These are phyloP conservation scores for Aspergillus mulundensis DNA, from an alignment of 495 filamentous ascomycete species.

Conservation along the genomic window DNA sequence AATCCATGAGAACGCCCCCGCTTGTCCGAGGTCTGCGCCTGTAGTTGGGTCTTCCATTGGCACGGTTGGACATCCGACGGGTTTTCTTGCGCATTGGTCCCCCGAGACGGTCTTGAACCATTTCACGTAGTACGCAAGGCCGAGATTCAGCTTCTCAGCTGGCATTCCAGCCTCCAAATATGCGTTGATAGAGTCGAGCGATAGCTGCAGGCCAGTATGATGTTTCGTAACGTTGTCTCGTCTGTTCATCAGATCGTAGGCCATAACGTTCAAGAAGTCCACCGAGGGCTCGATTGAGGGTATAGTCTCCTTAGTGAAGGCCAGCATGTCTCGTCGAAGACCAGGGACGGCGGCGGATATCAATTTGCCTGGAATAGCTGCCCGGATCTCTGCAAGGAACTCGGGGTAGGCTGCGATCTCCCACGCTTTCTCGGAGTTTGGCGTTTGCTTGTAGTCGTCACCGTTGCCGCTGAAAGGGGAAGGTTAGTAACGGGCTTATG, in stretches of 20 bases:
- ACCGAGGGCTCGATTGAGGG: conserved; percentile 59
- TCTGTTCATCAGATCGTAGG: conserved; percentile 75
- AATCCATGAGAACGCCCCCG: conserved; percentile 39
- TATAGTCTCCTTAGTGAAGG: conserved; percentile 58
- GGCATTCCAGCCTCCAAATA: conserved; percentile 57
- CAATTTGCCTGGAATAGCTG: conserved; percentile 52
- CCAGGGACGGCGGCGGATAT: conserved; percentile 71
- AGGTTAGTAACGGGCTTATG: too few species aligned
- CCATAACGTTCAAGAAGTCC: conserved; percentile 77
- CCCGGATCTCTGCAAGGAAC: conserved; percentile 56
- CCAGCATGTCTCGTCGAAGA: conserved; percentile 64
- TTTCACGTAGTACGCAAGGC: conserved; percentile 71
- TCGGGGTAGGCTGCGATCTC: conserved; percentile 63
- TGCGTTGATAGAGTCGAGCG: conserved; percentile 51
- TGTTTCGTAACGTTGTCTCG: conserved; percentile 65
- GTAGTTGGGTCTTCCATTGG: conserved; percentile 47
- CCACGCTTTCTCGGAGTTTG: conserved; percentile 57
- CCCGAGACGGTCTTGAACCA: conserved; percentile 57
- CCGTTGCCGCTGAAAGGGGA: conserved; percentile 74
- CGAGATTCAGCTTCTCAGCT: conserved; percentile 60
- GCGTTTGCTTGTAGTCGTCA: conserved; percentile 65
- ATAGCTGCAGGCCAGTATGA: conserved; percentile 56
- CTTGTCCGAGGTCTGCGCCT: conserved; percentile 32
- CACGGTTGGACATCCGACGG: conserved; percentile 60
- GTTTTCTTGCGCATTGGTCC: conserved; percentile 37